A percentile compares a stretch with the other conserved stretches of the same genome.
Evolutionary conservation across 1,139 yeast species (phyloP).

Genomic region (Starmera stellimalicola): DNA sequence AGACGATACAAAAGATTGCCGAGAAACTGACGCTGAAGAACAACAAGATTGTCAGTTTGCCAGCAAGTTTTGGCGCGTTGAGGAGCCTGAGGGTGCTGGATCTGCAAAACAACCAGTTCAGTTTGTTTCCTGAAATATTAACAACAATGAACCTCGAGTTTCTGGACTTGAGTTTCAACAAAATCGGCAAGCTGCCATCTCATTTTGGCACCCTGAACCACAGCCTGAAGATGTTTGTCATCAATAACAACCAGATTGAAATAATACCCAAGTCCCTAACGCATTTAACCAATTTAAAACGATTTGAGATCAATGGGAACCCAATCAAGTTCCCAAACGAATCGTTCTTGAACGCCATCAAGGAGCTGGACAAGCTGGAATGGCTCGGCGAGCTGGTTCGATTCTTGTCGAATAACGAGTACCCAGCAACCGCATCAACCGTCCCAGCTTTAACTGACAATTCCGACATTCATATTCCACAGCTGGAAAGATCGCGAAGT

Average conservation of each 20-base stretch:
- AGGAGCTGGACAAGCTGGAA: slow-evolving; percentile 35
- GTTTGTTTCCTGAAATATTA: slow-evolving; percentile 41
- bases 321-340: slow-evolving; percentile 48
- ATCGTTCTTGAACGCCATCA: slow-evolving; percentile 24
- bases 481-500: slow-evolving; percentile 39
- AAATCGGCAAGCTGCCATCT: slow-evolving; percentile 34
- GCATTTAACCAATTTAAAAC: slow-evolving; percentile 41
- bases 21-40: slow-evolving; percentile 46
- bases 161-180: slow-evolving; percentile 58
- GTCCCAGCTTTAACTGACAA: slow-evolving; percentile 20
- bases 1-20: slow-evolving; percentile 30
- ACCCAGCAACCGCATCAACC: slow-evolving; percentile 13
- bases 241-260: slow-evolving; percentile 52
- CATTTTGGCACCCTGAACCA: slow-evolving; percentile 29
- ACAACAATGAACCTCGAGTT: slow-evolving; percentile 46
- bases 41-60: slow-evolving; percentile 39
- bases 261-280: slow-evolving; percentile 49
- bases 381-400: slow-evolving; percentile 46
- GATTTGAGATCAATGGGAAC: slow-evolving; percentile 64
- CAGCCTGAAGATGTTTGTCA: slow-evolving; percentile 46
- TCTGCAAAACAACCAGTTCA: slow-evolving; percentile 49
- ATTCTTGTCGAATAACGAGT: slow-evolving; percentile 21
- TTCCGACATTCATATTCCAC: slow-evolving; percentile 20
- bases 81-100: slow-evolving; percentile 51
- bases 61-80: slow-evolving; percentile 37